These are phyloP conservation scores for Kodamaea kaohsiungensis DNA, from an alignment of 805 yeast genomes.

Conservation along the genomic window DNA sequence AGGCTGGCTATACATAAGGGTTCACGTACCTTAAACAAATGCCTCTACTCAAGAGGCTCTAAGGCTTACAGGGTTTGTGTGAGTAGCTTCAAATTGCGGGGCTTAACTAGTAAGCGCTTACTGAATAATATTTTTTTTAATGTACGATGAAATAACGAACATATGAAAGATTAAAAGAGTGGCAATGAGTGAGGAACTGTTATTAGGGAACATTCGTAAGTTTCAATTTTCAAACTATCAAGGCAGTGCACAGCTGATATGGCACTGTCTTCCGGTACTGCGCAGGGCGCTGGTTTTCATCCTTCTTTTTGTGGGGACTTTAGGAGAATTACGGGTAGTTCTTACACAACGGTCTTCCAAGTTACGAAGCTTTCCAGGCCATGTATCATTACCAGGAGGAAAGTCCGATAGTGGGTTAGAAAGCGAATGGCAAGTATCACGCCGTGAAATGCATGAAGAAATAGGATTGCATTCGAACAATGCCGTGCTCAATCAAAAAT, in stretches of 20 bases:
- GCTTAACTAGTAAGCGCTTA: no score
- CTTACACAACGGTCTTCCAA: slow-evolving; percentile 75
- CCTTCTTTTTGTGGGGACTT: slow-evolving; percentile 67
- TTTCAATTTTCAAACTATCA: slow-evolving; percentile 36
- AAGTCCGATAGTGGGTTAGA: slow-evolving; percentile 74
- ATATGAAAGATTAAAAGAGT: neutral
- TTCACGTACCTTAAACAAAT: no score
- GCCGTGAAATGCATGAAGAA: slow-evolving; percentile 87
- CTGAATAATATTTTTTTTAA: no score
- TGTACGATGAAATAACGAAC: no score
- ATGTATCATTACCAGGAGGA: slow-evolving; percentile 93
- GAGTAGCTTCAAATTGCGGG: no score
- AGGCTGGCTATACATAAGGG: no score
- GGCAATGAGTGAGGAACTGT: slow-evolving; percentile 17
- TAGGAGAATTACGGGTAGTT: slow-evolving; percentile 75
- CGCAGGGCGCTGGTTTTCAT: slow-evolving; percentile 82
- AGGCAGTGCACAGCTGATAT: slow-evolving; percentile 39
- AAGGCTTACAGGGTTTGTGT: no score
- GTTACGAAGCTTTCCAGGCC: slow-evolving; percentile 79
- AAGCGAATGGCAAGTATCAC: slow-evolving; percentile 67
- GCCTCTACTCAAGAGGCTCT: no score
- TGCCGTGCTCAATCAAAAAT: slow-evolving; percentile 38
- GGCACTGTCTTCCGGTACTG: slow-evolving; percentile 64
- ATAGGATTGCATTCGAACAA: slow-evolving; percentile 67
- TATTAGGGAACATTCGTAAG: slow-evolving; percentile 32